These are phyloP conservation scores for Pyracantha coccinea DNA, from an alignment of 331 rosid species.

Conservation along the genomic window DNA sequence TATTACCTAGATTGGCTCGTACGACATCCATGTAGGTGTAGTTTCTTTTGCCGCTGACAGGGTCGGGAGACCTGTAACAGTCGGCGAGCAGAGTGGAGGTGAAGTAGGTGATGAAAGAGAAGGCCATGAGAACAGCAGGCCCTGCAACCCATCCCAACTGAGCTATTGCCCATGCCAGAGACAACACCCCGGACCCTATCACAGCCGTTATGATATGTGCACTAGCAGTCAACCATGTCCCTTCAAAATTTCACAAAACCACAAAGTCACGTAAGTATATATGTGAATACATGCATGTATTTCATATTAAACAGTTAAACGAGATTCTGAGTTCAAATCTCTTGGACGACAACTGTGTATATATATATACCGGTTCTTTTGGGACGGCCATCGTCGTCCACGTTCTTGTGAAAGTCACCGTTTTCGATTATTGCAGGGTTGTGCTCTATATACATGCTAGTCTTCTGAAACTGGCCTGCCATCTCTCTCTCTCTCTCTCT, in stretches of 20 bases:
- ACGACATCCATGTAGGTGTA: slow-evolving; percentile 88
- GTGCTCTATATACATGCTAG: slow-evolving; percentile 55
- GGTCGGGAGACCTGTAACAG: slow-evolving; percentile 75
- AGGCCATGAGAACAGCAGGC: slow-evolving; percentile 67
- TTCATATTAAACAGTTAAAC: not conserved
- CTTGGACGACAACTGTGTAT: not conserved
- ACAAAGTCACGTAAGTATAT: no score
- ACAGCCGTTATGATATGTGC: slow-evolving; percentile 97
- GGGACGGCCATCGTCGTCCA: slow-evolving; percentile 82
- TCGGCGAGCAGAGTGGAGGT: slow-evolving; percentile 92
- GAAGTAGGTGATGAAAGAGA: slow-evolving; percentile 84
- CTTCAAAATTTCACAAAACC: slow-evolving; percentile 21
- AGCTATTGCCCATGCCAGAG: slow-evolving; percentile 89
- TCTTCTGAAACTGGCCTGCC: slow-evolving; percentile 52
- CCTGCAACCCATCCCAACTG: slow-evolving; percentile 97
- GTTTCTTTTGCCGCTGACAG: slow-evolving; percentile 79
- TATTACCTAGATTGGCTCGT: slow-evolving; percentile 49
- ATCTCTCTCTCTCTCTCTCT: slow-evolving; percentile 7
- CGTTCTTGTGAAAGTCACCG: slow-evolving; percentile 37
- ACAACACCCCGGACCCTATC: slow-evolving; percentile 92
- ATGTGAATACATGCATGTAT: no score
- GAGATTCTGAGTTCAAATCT: not conserved
- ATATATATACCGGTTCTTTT: slow-evolving; percentile 70
- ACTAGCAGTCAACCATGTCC: slow-evolving; percentile 98
- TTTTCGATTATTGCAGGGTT: slow-evolving; percentile 30